Conservation (phyloP, 441 rosid genomes). For the Erodium texanum region DNA sequence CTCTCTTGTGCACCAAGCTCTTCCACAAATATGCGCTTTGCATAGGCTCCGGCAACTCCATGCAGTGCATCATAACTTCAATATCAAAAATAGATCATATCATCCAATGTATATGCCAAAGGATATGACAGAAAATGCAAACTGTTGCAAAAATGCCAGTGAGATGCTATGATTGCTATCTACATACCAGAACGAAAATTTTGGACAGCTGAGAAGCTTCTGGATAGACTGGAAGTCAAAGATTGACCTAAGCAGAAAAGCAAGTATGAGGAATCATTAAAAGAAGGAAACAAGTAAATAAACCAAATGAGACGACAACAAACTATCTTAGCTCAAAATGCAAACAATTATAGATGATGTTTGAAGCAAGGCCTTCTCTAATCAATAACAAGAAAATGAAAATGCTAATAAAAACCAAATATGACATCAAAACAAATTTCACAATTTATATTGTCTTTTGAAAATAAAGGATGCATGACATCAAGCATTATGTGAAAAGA, state of each 20-base stretch:
- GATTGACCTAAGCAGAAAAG: constrained; percentile 46
- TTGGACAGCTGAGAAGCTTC: constrained; percentile 77
- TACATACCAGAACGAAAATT: constrained; percentile 76
- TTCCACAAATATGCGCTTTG: constrained; percentile 81
- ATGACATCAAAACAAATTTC: neutral
- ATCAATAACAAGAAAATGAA: neutral
- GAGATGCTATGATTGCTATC: constrained; percentile 19
- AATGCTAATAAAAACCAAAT: neutral
- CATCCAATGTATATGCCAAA: neutral
- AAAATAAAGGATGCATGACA: neutral
- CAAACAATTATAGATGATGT: neutral
- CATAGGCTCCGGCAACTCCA: constrained; percentile 98
- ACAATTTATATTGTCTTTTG: neutral
- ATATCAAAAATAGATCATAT: constrained; percentile 3
- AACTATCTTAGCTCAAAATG: neutral
- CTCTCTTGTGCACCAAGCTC: constrained; percentile 85
- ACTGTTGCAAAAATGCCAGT: constrained; percentile 7
- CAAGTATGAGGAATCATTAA: constrained; percentile 1
- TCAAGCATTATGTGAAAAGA: neutral
- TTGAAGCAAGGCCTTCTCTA: neutral
- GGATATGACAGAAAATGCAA: constrained; percentile 5
- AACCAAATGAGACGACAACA: neutral
- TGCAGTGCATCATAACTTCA: constrained; percentile 86
- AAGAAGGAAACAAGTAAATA: neutral
- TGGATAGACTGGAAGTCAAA: constrained; percentile 72